Percentiles rank a stretch among this genome's conserved stretches.
These are phyloP conservation scores for Argentina anserina DNA, from an alignment of 306 rosid genomes.

Conservation along the genomic window DNA sequence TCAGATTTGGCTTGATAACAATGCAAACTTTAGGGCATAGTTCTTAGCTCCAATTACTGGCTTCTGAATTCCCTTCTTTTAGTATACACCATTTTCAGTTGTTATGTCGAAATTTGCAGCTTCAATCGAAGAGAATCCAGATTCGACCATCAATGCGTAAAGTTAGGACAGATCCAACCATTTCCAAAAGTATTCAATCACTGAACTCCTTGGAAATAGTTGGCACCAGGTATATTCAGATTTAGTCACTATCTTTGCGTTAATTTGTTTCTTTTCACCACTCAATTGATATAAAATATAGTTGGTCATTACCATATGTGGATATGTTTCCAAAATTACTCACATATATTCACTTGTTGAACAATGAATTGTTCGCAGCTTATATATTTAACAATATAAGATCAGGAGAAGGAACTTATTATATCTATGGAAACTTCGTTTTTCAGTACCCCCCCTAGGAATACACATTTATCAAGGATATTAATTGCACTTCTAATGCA, in stretches of 20 bases:
- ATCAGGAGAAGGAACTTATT: background rate
- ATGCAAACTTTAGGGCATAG: background rate
- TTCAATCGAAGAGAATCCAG: conserved; percentile 58
- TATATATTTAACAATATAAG: background rate
- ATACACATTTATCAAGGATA: conserved; percentile 42
- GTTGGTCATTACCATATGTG: background rate
- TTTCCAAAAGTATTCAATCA: conserved; percentile 27
- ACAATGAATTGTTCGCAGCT: background rate
- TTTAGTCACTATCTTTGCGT: background rate
- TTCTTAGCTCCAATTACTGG: background rate
- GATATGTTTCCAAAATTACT: no score
- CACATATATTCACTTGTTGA: background rate
- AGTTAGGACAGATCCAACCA: conserved; percentile 40
- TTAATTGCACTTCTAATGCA: conserved; percentile 64
- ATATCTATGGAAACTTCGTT: conserved; percentile 11
- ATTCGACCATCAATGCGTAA: conserved; percentile 74
- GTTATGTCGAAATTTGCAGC: conserved; percentile 36
- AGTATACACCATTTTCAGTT: background rate
- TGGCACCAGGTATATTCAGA: conserved; percentile 57
- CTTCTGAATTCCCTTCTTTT: background rate
- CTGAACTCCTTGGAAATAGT: conserved; percentile 64
- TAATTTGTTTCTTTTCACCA: background rate
- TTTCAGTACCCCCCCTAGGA: conserved; percentile 57
- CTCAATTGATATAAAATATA: background rate
- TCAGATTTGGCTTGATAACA: background rate